Conservation (phyloP, 1,139 yeast species). For the Yamadazyma membranifaciens region DNA sequence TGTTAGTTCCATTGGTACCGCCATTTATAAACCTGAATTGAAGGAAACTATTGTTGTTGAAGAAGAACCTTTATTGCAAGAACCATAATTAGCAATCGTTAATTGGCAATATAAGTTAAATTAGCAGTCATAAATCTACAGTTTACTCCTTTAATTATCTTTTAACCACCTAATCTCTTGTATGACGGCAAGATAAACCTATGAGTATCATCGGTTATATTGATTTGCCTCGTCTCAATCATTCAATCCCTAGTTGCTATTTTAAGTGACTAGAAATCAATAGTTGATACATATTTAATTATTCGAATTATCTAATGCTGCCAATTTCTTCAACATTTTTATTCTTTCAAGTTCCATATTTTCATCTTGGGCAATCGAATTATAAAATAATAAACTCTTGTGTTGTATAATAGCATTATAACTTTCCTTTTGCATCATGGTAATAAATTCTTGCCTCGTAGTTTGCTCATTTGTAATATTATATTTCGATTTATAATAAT, state of each 20-base stretch:
- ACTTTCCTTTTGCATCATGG: constrained; percentile 72
- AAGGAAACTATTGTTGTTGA: constrained; percentile 15
- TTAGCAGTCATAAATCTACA: too few species aligned
- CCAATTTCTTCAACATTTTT: constrained; percentile 60
- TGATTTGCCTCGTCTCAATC: too few species aligned
- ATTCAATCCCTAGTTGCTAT: too few species aligned
- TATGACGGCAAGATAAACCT: too few species aligned
- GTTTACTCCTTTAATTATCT: too few species aligned
- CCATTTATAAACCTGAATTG: constrained; percentile 25
- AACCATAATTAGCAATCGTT: neutral
- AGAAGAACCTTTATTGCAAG: constrained; percentile 23
- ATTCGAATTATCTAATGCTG: too few species aligned
- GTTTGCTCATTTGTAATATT: constrained; percentile 77
- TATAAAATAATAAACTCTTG: constrained; percentile 60
- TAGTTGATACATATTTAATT: neutral
- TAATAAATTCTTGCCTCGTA: constrained; percentile 40
- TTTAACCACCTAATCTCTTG: too few species aligned
- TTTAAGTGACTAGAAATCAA: neutral
- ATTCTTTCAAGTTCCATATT: constrained; percentile 49
- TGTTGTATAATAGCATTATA: constrained; percentile 71
- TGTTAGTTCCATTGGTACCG: constrained; percentile 44
- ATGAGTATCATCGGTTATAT: too few species aligned
- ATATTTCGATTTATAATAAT: constrained; percentile 59
- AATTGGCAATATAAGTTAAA: neutral
- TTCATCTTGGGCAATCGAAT: constrained; percentile 60